Evolutionary conservation across 805 yeast species (phyloP), one percentile per base, ranked within the genome.

Genomic region (Candida succiphila): DNA sequence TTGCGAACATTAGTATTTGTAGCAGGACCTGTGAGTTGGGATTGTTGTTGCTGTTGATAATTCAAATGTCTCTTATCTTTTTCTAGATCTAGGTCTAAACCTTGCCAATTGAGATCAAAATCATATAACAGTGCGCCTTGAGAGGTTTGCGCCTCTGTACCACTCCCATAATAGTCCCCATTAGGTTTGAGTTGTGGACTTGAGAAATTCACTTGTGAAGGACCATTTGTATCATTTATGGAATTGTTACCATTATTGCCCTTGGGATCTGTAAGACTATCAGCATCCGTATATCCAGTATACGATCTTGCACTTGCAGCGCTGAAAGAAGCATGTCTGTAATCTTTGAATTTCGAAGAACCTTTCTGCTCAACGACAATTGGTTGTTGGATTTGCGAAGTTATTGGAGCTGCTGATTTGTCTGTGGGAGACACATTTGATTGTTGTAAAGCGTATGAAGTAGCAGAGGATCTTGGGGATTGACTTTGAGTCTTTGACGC

Each of bases 151-250:
- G n/a, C n/a, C n/a, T n/a, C n/a, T n/a, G n/a, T n/a, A n/a, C n/a
- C n/a, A n/a, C n/a, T n/a, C n/a, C n/a, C n/a, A n/a, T n/a, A n/a
- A n/a, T n/a, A 35, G 10, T 14, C 16, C 19, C 14, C 15, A 31
- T 29, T 24, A 49, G 27, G 46, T 21, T 41, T 36, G 24, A 53
- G 16, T 52, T 85, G 94, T 3, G 95, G 95, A 1, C 94, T 81
- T 1, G 94, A 74, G 49, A 82, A 84, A 2, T 78, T 83, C 18
- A 81, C 87, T 46, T 81, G 86, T 29, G 67, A 69, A 2, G 88
- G 87, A 0, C 69, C 71, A 25, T 67, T 71, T 4, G 50, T 40
- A 19, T 39, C 44, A 9, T 37, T 18, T n/a, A 37, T 37, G 20
- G 39, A 35, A 17, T 37, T 21, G 16, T 34, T 27, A 17, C 34